Evolutionary conservation across 768 basidiomycete species (phyloP).

Genomic region (Podaxis sp.): DNA sequence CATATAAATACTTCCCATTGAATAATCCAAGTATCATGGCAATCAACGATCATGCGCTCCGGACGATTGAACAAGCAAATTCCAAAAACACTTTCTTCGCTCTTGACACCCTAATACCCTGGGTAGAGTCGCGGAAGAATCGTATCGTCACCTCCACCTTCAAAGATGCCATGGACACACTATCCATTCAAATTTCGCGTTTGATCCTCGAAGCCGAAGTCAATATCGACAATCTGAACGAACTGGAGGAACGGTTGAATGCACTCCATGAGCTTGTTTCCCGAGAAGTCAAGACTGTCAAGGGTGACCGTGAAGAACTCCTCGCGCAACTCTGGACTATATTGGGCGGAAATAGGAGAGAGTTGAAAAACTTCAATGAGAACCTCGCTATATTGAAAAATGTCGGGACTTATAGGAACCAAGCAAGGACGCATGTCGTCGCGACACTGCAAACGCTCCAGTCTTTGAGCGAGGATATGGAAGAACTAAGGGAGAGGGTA

Average conservation of each 20-base stretch:
- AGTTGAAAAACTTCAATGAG: conserved; percentile 46
- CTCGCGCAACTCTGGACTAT: conserved; percentile 69
- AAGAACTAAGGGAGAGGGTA: conserved; percentile 71
- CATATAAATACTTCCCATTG: not conserved
- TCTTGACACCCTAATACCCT: conserved; percentile 31
- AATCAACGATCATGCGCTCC: conserved; percentile 68
- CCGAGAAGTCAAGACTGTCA: conserved; percentile 52
- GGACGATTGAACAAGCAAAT: conserved; percentile 47
- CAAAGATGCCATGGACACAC: conserved; percentile 57
- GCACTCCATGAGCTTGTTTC: conserved; percentile 56
- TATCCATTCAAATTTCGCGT: conserved; percentile 49
- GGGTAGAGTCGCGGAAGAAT: conserved; percentile 32
- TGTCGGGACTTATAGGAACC: conserved; percentile 54
- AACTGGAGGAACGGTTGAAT: conserved; percentile 58
- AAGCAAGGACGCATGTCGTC: conserved; percentile 65
- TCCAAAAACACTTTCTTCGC: conserved; percentile 30
- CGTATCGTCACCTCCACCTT: conserved; percentile 55
- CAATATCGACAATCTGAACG: conserved; percentile 52
- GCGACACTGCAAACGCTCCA: conserved; percentile 60
- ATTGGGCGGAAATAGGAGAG: conserved; percentile 57
- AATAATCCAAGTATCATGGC: conserved; percentile 57
- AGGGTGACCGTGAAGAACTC: conserved; percentile 46
- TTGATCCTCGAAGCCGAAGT: conserved; percentile 68
- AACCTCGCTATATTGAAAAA: conserved; percentile 54
- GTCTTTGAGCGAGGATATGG: conserved; percentile 70